A percentile compares a stretch with the other conserved stretches of the same genome.
Evolutionary conservation across 2,329 filamentous ascomycete genomes (phyloP).

Genomic region (Fusarium nurragi): DNA sequence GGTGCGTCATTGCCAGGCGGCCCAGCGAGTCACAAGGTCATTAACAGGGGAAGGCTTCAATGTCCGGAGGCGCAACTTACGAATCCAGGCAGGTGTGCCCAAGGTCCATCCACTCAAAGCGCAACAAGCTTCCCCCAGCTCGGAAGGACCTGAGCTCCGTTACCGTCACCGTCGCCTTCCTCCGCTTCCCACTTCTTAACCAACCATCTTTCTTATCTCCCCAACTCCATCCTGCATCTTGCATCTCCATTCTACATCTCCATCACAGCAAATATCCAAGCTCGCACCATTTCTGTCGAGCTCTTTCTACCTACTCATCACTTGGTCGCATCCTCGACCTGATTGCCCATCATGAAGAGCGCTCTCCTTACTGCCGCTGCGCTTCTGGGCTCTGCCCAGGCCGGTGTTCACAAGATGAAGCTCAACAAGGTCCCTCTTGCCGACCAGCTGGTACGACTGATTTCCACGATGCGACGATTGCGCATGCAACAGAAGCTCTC

Average conservation of each 20-base stretch:
- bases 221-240: slow-evolving; percentile 36
- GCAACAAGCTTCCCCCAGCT: slow-evolving; percentile 40
- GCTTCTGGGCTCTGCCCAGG: slow-evolving; percentile 84
- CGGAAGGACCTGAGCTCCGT: slow-evolving; percentile 37
- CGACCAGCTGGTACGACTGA: slow-evolving; percentile 83
- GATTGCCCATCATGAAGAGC: slow-evolving; percentile 79
- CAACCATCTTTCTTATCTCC: slow-evolving; percentile 40
- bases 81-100: slow-evolving; percentile 38
- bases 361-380: slow-evolving; percentile 80
- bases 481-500: neutral
- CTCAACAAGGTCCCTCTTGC: slow-evolving; percentile 94
- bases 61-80: slow-evolving; percentile 33
- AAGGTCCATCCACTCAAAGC: slow-evolving; percentile 29
- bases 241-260: slow-evolving; percentile 30
- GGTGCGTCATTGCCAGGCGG: slow-evolving; percentile 44
- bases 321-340: slow-evolving; percentile 24
- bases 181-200: slow-evolving; percentile 38
- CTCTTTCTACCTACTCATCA: neutral
- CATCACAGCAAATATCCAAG: slow-evolving; percentile 17
- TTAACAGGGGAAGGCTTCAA: slow-evolving; percentile 26
- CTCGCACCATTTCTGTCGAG: slow-evolving; percentile 20
- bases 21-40: slow-evolving; percentile 45
- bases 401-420: slow-evolving; percentile 94
- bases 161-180: slow-evolving; percentile 32
- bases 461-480: slow-evolving; percentile 2